A percentile compares a stretch with the other conserved stretches of the same genome.
Evolutionary conservation across 2,329 filamentous ascomycete genomes (phyloP).

Genomic region (Mariannaea elegans): DNA sequence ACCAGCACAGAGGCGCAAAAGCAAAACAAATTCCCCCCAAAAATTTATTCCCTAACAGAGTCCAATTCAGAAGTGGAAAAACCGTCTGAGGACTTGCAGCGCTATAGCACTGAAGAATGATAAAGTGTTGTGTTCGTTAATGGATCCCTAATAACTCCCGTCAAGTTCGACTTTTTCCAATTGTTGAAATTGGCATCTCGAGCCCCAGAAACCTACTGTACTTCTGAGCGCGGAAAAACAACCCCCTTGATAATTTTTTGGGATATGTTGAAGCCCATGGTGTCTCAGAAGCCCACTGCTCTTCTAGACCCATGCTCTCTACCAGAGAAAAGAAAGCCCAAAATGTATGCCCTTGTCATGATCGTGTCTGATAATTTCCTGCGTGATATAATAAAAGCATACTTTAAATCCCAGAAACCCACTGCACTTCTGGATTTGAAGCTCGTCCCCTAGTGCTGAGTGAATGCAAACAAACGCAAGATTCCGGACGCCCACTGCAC

Average conservation of each 20-base stretch:
- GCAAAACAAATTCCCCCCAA: not conserved
- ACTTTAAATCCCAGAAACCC: slow-evolving; percentile 18
- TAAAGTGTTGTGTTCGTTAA: slow-evolving; percentile 1
- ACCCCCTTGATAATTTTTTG: slow-evolving; percentile 2
- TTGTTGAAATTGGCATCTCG: slow-evolving; percentile 17
- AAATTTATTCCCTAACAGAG: not conserved
- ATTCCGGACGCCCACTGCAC: slow-evolving; percentile 40
- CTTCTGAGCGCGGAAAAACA: slow-evolving; percentile 23
- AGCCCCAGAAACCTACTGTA: slow-evolving; percentile 40
- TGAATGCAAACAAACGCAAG: slow-evolving; percentile 1
- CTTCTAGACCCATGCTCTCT: slow-evolving; percentile 18
- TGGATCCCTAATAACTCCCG: not conserved
- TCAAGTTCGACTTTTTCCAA: slow-evolving; percentile 9
- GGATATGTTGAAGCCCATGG: slow-evolving; percentile 29
- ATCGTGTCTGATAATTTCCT: not conserved
- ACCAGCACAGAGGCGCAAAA: too few species aligned
- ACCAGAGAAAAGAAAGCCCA: slow-evolving; percentile 11
- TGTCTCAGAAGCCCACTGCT: slow-evolving; percentile 28
- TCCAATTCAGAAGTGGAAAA: not conserved
- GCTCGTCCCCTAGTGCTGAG: slow-evolving; percentile 1
- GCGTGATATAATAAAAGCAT: not conserved
- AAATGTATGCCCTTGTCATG: slow-evolving; percentile 1
- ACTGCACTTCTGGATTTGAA: slow-evolving; percentile 25
- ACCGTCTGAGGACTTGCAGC: not conserved
- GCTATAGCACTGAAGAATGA: slow-evolving; percentile 3